Base-by-base conservation (phyloP, 768 basidiomycete genomes). In the Phaffia tasmanica region DNA sequence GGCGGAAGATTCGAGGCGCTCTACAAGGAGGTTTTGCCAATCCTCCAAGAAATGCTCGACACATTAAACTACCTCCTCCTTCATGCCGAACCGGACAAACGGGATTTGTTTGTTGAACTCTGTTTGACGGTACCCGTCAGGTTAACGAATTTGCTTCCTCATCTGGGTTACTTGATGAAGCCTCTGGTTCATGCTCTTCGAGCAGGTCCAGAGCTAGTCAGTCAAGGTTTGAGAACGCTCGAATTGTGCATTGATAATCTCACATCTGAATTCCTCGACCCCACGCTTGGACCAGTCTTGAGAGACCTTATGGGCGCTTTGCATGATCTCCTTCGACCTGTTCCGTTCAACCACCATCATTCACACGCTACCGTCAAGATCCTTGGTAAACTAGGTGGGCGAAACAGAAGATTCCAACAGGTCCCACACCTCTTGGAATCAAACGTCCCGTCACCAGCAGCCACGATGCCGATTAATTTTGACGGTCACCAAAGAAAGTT, bases 211-310 rank as follows among this genome's bases (percentile, higher is more conserved):
- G 95, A 99, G 63, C 83, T 95, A 56, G 87, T 97, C 63, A 86
- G 90, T 27, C 95, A 99, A 79, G 95, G 95, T 55, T 79, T 99
- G 29, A 84, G 95, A 7, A 99, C 95, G 0, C 83, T 99, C 67
- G 95, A 99, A 76, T 81, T 99, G n/a, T 98, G 94, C 78, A 94
- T 98, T 73, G 95, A 99, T 79, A 99, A 98, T 74, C 82, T 99
- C 30, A 95, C 91, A 0, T 90, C 91, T 1, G 95, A 98, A 77
- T 98, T 98, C 79, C 82, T 99, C 32, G 94, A 98, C 72, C 95
- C 95, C 3, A 93, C 91, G 1, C 83, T 98, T 70, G 89, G 85
- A 69, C 89, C 88, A 0, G 92, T 98, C 54, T 81, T 95, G 53
- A 82, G 91, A 57, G 91, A 98, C 70, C 79, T 99, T 65, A 98